Conservation (phyloP, 2,329 filamentous ascomycete genomes). For the Trichoderma sp. region DNA sequence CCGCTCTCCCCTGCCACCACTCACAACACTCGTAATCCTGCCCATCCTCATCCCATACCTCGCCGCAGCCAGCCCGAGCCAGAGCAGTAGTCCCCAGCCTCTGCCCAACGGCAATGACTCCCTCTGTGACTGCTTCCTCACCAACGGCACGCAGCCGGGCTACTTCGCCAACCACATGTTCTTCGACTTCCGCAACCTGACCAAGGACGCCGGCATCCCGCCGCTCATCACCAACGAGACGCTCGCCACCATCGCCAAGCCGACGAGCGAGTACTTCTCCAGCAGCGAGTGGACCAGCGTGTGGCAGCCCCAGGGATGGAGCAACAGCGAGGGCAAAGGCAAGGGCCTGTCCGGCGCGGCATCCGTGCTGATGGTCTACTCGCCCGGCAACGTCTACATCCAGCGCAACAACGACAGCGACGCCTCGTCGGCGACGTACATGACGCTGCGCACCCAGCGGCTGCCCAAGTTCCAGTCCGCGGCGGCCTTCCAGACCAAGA, state of each 20-base stretch:
- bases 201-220: constrained; percentile 46
- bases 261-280: constrained; percentile 48
- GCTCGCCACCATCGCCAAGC: constrained; percentile 36
- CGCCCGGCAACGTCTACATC: constrained; percentile 52
- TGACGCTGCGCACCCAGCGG: constrained; percentile 54
- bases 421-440: constrained; percentile 45
- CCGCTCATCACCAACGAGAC: constrained; percentile 37
- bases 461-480: constrained; percentile 51
- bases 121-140: constrained; percentile 53
- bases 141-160: constrained; percentile 48
- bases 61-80: neutral
- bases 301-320: constrained; percentile 49
- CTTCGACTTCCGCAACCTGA: constrained; percentile 54
- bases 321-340: constrained; percentile 44
- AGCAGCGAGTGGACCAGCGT: constrained; percentile 42
- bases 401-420: constrained; percentile 46
- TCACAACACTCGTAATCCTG: constrained; percentile 2
- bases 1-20: neutral
- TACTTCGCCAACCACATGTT: constrained; percentile 54
- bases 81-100: constrained; percentile 20
- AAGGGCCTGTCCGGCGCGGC: constrained; percentile 37
- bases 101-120: constrained; percentile 39
- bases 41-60: constrained; percentile 12
- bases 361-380: constrained; percentile 46
- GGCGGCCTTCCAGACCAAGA: constrained; percentile 51